phyloP scores from a whole-genome alignment of 805 yeast genomes.

The Pichia phayaonensis region DNA sequence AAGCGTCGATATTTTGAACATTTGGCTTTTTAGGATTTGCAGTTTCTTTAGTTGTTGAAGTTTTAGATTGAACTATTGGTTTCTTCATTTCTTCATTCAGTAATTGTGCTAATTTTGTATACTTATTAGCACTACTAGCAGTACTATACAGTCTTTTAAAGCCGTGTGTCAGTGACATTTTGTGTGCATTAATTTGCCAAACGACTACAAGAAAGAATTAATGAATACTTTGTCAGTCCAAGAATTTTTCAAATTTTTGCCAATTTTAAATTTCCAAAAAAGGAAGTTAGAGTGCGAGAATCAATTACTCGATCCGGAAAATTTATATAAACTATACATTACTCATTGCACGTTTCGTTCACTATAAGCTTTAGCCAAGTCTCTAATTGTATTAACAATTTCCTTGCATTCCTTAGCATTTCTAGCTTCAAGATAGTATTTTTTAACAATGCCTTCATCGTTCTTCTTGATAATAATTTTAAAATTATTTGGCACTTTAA shows the following conservation, averaged over 20 bases:
- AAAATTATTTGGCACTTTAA: conserved; percentile 69
- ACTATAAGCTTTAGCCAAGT: conserved; percentile 39
- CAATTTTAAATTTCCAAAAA: not conserved
- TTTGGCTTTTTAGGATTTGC: not conserved
- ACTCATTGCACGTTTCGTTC: conserved; percentile 3
- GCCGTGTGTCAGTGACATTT: not conserved
- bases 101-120: not conserved
- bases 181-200: not conserved
- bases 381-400: conserved; percentile 63
- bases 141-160: not conserved
- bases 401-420: conserved; percentile 55
- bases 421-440: conserved; percentile 81
- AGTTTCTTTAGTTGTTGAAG: not conserved
- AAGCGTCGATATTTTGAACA: conserved; percentile 12
- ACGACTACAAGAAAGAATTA: not conserved
- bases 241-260: not conserved
- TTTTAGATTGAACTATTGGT: not conserved
- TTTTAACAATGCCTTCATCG: conserved; percentile 50
- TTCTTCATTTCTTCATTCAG: not conserved
- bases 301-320: not conserved
- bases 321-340: too few species aligned
- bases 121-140: not conserved
- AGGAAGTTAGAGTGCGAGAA: not conserved
- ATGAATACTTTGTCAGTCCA: not conserved
- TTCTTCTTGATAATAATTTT: conserved; percentile 70